These are phyloP conservation scores for Saposhnikovia divaricata DNA, from an alignment of 129 eudicot species.

Conservation along the genomic window DNA sequence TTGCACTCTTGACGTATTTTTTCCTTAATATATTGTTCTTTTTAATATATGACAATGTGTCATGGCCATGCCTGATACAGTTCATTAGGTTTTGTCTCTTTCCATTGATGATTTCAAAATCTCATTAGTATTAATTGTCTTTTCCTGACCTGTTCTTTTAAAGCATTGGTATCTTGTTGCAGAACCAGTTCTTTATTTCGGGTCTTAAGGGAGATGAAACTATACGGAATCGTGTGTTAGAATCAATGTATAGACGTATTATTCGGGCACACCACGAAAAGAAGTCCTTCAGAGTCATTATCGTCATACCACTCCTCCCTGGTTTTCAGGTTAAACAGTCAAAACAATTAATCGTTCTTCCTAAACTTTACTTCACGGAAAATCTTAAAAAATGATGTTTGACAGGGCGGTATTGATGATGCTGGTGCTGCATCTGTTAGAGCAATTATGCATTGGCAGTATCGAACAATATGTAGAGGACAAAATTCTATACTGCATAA, in stretches of 20 bases:
- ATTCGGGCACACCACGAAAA: slow-evolving; percentile 69
- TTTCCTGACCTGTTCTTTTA: slow-evolving; percentile 16
- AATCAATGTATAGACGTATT: slow-evolving; percentile 71
- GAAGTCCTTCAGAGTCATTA: slow-evolving; percentile 76
- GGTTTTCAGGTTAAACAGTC: slow-evolving; percentile 67
- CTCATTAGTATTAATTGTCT: not conserved
- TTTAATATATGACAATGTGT: not conserved
- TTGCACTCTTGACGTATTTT: not conserved
- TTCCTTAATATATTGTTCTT: not conserved
- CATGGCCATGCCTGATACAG: too few species aligned
- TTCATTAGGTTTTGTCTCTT: not conserved
- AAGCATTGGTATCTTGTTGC: slow-evolving; percentile 29
- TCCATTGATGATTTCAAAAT: not conserved
- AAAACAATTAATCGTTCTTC: not conserved
- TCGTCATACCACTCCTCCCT: slow-evolving; percentile 91
- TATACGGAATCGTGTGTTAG: slow-evolving; percentile 77
- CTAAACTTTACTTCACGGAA: not conserved
- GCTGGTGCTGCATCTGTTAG: slow-evolving; percentile 98
- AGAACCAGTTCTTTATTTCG: slow-evolving; percentile 98
- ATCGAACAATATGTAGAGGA: slow-evolving; percentile 91
- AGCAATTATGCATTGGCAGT: slow-evolving; percentile 99
- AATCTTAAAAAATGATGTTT: slow-evolving; percentile 1
- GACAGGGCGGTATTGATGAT: slow-evolving; percentile 94
- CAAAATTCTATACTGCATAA: slow-evolving; percentile 75
- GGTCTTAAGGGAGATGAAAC: slow-evolving; percentile 90